phyloP scores from a whole-genome alignment of 169 alveolate genomes.

The Neospora caninum region DNA sequence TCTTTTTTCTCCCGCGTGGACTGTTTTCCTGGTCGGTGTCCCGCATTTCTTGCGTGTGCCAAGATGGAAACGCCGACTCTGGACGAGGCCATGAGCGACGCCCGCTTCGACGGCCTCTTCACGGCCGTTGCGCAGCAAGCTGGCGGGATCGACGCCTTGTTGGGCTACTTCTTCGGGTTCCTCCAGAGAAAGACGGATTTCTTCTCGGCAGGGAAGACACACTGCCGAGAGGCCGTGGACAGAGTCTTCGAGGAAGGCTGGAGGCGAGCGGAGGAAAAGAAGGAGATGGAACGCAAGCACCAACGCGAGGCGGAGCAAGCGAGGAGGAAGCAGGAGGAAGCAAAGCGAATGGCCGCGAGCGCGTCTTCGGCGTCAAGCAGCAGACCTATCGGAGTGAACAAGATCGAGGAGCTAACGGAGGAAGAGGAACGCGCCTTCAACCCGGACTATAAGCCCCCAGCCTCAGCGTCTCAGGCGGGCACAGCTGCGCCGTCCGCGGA shows the following conservation, averaged over 20 bases:
- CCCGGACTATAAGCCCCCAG: slow-evolving; percentile 25
- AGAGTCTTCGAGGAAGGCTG: slow-evolving; percentile 80
- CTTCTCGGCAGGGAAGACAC: slow-evolving; percentile 77
- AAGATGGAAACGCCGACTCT: slow-evolving; percentile 33
- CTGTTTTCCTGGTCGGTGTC: no score
- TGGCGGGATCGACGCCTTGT: slow-evolving; percentile 93
- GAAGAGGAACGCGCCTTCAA: slow-evolving; percentile 62
- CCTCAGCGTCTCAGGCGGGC: background rate
- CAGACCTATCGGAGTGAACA: background rate
- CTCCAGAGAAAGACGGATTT: slow-evolving; percentile 96
- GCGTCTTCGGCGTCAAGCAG: background rate
- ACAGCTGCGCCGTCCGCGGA: background rate
- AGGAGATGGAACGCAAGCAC: slow-evolving; percentile 74
- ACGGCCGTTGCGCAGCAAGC: slow-evolving; percentile 82
- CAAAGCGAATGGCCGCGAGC: slow-evolving; percentile 25
- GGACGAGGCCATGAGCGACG: slow-evolving; percentile 58
- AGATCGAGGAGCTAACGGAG: slow-evolving; percentile 75
- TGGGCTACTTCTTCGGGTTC: slow-evolving; percentile 93
- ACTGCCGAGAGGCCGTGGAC: slow-evolving; percentile 67
- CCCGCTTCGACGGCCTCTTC: slow-evolving; percentile 71
- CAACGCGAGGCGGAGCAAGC: slow-evolving; percentile 61
- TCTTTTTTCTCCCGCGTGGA: no score
- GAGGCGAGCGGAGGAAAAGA: slow-evolving; percentile 75
- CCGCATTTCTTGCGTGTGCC: no score
- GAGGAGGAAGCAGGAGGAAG: slow-evolving; percentile 43